phyloP scores from a whole-genome alignment of 2,329 filamentous ascomycete genomes.

The Aspergillus ruber region DNA sequence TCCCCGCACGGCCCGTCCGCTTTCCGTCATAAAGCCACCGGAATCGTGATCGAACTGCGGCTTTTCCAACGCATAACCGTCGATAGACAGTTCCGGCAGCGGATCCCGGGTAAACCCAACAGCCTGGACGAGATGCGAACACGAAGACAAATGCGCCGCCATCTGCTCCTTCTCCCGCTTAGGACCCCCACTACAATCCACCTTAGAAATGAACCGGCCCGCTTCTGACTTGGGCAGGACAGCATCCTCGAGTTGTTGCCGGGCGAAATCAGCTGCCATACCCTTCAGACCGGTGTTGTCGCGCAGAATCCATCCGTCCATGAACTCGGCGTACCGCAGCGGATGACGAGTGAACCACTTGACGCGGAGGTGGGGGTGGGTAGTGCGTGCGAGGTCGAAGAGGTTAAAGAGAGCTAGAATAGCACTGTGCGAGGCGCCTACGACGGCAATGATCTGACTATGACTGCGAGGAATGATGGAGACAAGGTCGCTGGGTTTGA shows the following conservation, averaged over 20 bases:
- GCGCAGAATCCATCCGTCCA: conserved; percentile 57
- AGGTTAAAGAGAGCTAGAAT: conserved; percentile 59
- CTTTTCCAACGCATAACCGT: conserved; percentile 17
- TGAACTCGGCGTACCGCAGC: conserved; percentile 56
- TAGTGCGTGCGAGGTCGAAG: conserved; percentile 45
- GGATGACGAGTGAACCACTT: conserved; percentile 59
- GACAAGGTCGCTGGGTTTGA: conserved; percentile 48
- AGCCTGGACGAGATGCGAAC: conserved; percentile 52
- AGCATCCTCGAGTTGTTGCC: conserved; percentile 51
- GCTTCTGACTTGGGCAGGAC: conserved; percentile 42
- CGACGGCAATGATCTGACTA: conserved; percentile 46
- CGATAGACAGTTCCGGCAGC: conserved; percentile 42
- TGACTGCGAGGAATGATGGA: conserved; percentile 32
- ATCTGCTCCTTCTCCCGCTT: conserved; percentile 43
- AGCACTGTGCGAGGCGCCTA: conserved; percentile 59
- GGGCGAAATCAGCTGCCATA: conserved; percentile 54
- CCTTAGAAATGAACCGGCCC: conserved; percentile 41
- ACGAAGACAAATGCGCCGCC: conserved; percentile 41
- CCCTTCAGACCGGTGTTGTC: conserved; percentile 63
- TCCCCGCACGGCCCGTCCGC: conserved; percentile 41
- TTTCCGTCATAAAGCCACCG: conserved; percentile 44
- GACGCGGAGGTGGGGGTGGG: conserved; percentile 49
- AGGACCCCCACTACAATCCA: conserved; percentile 37
- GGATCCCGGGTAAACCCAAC: conserved; percentile 52
- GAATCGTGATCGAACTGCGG: conserved; percentile 27